Evolutionary conservation across 352 stramenopile genomes (phyloP), one percentile per base, ranked within the genome.

Genomic region (Blastocystis sp.): DNA sequence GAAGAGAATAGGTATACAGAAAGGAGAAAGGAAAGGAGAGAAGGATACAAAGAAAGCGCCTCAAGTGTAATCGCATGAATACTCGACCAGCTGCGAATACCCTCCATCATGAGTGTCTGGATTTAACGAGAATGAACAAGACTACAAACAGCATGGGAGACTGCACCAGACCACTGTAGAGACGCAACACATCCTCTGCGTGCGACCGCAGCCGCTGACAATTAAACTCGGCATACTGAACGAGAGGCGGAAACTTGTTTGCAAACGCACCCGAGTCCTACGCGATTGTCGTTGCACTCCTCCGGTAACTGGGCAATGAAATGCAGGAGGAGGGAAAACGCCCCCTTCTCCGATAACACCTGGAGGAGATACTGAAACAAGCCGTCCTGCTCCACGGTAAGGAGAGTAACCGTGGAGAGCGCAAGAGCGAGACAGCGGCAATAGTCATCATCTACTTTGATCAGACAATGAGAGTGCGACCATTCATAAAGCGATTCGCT

Each of bases 201-300:
- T 48, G 63, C 4, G 14, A 38, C 11, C n/a, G 42, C 4, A 81
- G 51, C 21, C 69, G 42, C 29, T 44, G 4, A 18, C 9, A 7
- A 29, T 81, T 81, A 9, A 64, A 51, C 44, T 81, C 48, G 18
- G 34, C n/a, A 44, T 64, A 63, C n/a, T 81, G 56, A 8, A 51
- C 46, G 6, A 81, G 32, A 11, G 69, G 63, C 4, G 69, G 29
- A 29, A 81, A 81, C 69, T 81, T 44, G 16, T 46, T 11, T 29
- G 36, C 14, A 32, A 27, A 64, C 36, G 32, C 3, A 34, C 7
- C 7, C 1, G 3, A 40, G 40, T 54, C 21, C n/a, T 29, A 65
- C 69, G 14, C 69, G 61, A 29, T 81, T 64, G 29, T 81, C 69
- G 16, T 48, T 32, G 16, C 69, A 81, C 51, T 81, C 69, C 24